These are phyloP conservation scores for Rhodotorula glutinis DNA, from an alignment of 1,284 basidiomycete species.

Conservation along the genomic window DNA sequence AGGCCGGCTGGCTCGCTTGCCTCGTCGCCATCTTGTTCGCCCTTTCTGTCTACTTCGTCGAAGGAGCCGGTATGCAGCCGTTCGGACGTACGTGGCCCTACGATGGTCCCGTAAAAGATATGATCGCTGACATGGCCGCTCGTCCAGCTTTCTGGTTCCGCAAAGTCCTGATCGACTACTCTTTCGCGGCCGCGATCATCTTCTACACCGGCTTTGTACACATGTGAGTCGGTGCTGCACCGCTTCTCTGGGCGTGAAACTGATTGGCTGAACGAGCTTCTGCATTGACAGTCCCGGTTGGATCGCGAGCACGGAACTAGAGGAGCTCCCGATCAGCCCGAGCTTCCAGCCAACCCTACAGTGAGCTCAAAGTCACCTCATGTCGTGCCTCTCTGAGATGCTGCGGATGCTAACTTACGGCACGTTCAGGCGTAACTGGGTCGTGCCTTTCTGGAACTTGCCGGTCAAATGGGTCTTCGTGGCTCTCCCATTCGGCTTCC, in stretches of 20 bases:
- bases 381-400: background rate
- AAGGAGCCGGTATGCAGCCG: slow-evolving; percentile 35
- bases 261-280: no score
- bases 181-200: slow-evolving; percentile 49
- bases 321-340: slow-evolving; percentile 39
- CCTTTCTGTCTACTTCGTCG: slow-evolving; percentile 49
- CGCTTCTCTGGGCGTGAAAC: background rate
- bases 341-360: slow-evolving; percentile 37
- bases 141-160: slow-evolving; percentile 47
- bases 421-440: slow-evolving; percentile 56
- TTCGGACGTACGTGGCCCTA: slow-evolving; percentile 34
- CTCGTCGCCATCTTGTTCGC: slow-evolving; percentile 52
- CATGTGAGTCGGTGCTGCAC: slow-evolving; percentile 37
- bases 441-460: slow-evolving; percentile 87
- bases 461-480: slow-evolving; percentile 85
- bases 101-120: no score
- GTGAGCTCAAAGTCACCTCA: slow-evolving; percentile 5
- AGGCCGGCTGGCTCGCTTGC: slow-evolving; percentile 51
- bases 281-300: slow-evolving; percentile 37
- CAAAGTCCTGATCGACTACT: slow-evolving; percentile 48
- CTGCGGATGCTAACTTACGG: background rate
- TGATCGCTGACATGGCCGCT: no score
- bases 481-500: slow-evolving; percentile 58
- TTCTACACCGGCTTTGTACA: slow-evolving; percentile 53
- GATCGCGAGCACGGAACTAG: slow-evolving; percentile 38